These are phyloP conservation scores for Nitzschia sp. DNA, from an alignment of 108 stramenopile genomes.

Conservation along the genomic window DNA sequence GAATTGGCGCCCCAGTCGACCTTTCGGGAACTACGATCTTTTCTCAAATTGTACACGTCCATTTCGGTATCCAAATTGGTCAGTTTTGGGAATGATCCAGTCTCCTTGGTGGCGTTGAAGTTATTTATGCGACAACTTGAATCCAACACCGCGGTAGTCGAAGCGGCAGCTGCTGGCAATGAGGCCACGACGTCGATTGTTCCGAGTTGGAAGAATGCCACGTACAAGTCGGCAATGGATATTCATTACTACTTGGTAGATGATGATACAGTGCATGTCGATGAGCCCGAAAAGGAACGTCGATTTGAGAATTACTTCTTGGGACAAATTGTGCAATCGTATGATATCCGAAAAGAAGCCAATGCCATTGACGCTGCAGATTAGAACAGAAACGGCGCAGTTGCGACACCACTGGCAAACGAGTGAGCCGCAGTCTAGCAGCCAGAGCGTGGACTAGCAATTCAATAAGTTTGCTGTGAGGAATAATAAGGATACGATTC, in stretches of 20 bases:
- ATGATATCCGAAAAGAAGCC: constrained; percentile 70
- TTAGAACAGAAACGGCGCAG: constrained; percentile 12
- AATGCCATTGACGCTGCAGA: constrained; percentile 37
- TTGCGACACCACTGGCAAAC: too few relatives aligned
- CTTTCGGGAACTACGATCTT: constrained; percentile 87
- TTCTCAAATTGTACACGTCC: constrained; percentile 95
- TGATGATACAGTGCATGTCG: constrained; percentile 73
- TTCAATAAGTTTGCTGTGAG: too few relatives aligned
- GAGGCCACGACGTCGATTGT: not conserved
- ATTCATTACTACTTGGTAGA: constrained; percentile 71
- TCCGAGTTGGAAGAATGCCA: constrained; percentile 25
- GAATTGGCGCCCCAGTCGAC: constrained; percentile 76
- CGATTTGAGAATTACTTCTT: constrained; percentile 88
- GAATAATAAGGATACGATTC: too few relatives aligned
- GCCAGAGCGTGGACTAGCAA: too few relatives aligned
- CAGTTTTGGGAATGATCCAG: constrained; percentile 79
- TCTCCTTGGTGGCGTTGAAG: constrained; percentile 64
- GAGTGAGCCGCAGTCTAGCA: too few relatives aligned
- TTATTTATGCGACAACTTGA: constrained; percentile 78
- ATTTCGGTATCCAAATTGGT: constrained; percentile 89
- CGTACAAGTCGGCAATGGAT: constrained; percentile 69
- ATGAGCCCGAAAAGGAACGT: constrained; percentile 85
- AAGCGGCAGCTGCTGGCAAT: not conserved
- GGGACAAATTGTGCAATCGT: constrained; percentile 71
- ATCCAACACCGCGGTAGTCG: not conserved